phyloP scores from a whole-genome alignment of 139 green algal species.

The Raphidocelis subcapitata region DNA sequence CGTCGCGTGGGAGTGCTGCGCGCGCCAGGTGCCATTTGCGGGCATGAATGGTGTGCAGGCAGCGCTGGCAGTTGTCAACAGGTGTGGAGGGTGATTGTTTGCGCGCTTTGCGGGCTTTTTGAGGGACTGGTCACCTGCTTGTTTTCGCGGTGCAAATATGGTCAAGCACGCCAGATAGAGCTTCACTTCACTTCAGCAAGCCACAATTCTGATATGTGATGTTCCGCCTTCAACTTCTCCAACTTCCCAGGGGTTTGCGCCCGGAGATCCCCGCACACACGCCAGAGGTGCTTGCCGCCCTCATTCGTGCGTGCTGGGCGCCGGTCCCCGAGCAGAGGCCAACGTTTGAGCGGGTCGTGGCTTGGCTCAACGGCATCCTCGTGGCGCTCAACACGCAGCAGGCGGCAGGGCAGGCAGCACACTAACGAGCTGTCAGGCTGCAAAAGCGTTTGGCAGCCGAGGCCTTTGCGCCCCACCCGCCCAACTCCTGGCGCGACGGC shows the following conservation, averaged over 20 bases:
- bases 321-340: slow-evolving; percentile 58
- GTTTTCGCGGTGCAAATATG: neutral
- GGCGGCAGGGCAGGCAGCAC: too few species aligned
- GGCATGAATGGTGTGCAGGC: slow-evolving; percentile 55
- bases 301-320: slow-evolving; percentile 64
- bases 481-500: too few species aligned
- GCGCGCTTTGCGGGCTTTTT: neutral
- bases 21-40: slow-evolving; percentile 54
- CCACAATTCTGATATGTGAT: neutral
- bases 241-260: slow-evolving; percentile 39
- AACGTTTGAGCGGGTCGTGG: slow-evolving; percentile 31
- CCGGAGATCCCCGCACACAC: slow-evolving; percentile 52
- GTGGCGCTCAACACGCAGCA: too few species aligned
- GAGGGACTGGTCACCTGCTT: neutral
- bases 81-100: too few species aligned
- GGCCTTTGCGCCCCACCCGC: too few species aligned
- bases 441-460: too few species aligned
- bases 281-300: slow-evolving; percentile 35
- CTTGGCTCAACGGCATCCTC: too few species aligned
- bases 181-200: neutral
- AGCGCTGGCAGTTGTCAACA: slow-evolving; percentile 49
- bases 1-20: slow-evolving; percentile 69
- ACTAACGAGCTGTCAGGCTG: too few species aligned
- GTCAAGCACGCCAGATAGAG: neutral
- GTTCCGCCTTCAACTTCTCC: slow-evolving; percentile 3